Conservation (phyloP, 345 rosid genomes). For the Cardiospermum halicacabum region DNA sequence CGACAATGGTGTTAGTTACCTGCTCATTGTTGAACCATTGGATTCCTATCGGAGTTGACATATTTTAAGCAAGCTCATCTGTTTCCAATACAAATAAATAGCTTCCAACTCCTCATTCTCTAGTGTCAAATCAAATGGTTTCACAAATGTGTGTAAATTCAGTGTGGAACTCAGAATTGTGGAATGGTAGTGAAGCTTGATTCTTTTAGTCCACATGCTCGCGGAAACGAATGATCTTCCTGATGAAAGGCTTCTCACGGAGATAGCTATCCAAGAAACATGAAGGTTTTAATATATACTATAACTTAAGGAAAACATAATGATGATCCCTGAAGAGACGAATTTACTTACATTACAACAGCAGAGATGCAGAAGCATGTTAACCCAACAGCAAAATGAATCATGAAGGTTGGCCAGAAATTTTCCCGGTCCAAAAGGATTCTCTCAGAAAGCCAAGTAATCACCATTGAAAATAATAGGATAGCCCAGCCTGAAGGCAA, state of each 20-base stretch:
- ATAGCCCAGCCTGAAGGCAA: slow-evolving; percentile 74
- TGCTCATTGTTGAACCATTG: neutral
- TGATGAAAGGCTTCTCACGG: slow-evolving; percentile 60
- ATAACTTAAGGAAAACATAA: neutral
- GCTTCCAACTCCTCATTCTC: neutral
- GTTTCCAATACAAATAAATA: neutral
- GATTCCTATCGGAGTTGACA: neutral
- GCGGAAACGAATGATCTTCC: slow-evolving; percentile 52
- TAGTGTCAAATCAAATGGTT: neutral
- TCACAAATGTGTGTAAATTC: neutral
- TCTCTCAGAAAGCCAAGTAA: slow-evolving; percentile 56
- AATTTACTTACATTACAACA: slow-evolving; percentile 53
- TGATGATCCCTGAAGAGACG: neutral
- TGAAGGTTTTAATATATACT: neutral
- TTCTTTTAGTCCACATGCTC: slow-evolving; percentile 51
- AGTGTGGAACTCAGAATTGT: neutral
- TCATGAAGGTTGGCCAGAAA: slow-evolving; percentile 47
- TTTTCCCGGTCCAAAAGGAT: slow-evolving; percentile 45
- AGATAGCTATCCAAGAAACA: slow-evolving; percentile 45
- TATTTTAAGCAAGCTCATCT: neutral
- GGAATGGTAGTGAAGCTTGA: neutral
- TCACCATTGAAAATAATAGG: slow-evolving; percentile 49
- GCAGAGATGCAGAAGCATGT: slow-evolving; percentile 47
- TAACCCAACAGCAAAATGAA: slow-evolving; percentile 46
- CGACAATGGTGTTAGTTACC: neutral